Evolutionary conservation across 306 rosid species (phyloP), one percentile per base, ranked within the genome.

Genomic region (Gynostemma pentaphyllum): DNA sequence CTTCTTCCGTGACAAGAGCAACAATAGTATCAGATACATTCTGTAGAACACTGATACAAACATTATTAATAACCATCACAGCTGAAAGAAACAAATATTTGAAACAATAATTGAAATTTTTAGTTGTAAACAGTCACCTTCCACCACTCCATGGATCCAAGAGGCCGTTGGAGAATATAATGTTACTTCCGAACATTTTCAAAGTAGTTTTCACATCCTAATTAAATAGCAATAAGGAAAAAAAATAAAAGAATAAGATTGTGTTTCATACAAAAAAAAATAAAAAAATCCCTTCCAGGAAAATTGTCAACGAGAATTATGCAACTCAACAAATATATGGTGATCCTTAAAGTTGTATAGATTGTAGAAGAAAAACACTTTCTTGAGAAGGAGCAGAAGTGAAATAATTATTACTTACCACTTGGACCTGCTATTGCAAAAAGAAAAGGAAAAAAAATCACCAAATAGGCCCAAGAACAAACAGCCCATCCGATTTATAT

Each of bases 131-230:
- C 15, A 45, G 69, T 77, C 70, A 89, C 97, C 95, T 79, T 68
- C 95, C 87, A 69, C 97, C 95, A 74, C 97, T 86, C 97, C 95
- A 89, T 4, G 97, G 95, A 82, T 86, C 97, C 84, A 89, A 66
- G 48, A 84, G 75, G 67, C 95, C 95, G 67, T 82, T 84, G 55
- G 95, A 84, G 89, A 89, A 89, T 66, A 89, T 86, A 28, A 89
- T 79, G 70, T 86, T 84, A 70, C 95, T 89, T 77, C 97, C 95
- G 67, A 84, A 82, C 2, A 37, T 62, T 79, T 82, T 70, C 83
- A 89, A 76, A 22, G 77, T 44, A 11, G 57, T 62, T 74, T 70
- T 66, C 61, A 86, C 75, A 64, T 86, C 76, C 97, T 89, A n/a
- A 51, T 79, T 78, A 68, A 36, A 57, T 9, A 46, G 61, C 40